Percentiles rank a stretch among this genome's conserved stretches.
Conservation (phyloP, 495 filamentous ascomycete genomes). For the Trichoderma orchidacearum region DNA sequence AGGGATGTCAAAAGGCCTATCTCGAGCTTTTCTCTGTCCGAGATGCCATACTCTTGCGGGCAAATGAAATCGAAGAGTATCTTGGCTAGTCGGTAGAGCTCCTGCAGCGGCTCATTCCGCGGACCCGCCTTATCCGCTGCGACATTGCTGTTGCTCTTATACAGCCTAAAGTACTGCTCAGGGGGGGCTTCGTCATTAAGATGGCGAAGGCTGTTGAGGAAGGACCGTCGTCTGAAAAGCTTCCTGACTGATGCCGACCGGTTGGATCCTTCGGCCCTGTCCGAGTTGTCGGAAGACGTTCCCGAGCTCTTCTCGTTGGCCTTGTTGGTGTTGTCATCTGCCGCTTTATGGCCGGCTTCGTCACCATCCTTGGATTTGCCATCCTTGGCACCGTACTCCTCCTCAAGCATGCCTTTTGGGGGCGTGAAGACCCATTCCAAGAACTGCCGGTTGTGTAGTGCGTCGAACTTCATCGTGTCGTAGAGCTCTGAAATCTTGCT, state of each 20-base stretch:
- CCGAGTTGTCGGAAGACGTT: constrained; percentile 14
- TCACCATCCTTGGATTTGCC: constrained; percentile 11
- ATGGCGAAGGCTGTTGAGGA: constrained; percentile 25
- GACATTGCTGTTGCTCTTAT: constrained; percentile 59
- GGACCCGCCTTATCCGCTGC: constrained; percentile 67
- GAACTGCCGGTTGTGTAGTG: constrained; percentile 89
- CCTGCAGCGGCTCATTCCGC: constrained; percentile 73
- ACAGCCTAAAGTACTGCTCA: constrained; percentile 77
- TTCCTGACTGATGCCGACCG: constrained; percentile 29
- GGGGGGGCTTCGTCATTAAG: constrained; percentile 27
- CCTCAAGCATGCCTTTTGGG: constrained; percentile 48
- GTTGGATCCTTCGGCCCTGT: constrained; percentile 10
- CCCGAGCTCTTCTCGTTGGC: constrained; percentile 9
- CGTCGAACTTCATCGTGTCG: constrained; percentile 99
- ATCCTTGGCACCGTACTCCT: constrained; percentile 37
- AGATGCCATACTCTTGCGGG: constrained; percentile 95
- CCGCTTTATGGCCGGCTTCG: constrained; percentile 10
- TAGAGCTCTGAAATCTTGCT: constrained; percentile 97
- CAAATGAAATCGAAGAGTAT: constrained; percentile 97
- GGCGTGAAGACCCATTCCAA: constrained; percentile 98
- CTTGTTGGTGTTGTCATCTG: constrained; percentile 14
- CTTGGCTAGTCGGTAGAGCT: constrained; percentile 86
- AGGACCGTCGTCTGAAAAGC: constrained; percentile 37
- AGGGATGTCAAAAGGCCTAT: constrained; percentile 90
- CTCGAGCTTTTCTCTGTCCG: constrained; percentile 86